Evolutionary conservation across 345 rosid species (phyloP).

Genomic region (Passiflora organensis): DNA sequence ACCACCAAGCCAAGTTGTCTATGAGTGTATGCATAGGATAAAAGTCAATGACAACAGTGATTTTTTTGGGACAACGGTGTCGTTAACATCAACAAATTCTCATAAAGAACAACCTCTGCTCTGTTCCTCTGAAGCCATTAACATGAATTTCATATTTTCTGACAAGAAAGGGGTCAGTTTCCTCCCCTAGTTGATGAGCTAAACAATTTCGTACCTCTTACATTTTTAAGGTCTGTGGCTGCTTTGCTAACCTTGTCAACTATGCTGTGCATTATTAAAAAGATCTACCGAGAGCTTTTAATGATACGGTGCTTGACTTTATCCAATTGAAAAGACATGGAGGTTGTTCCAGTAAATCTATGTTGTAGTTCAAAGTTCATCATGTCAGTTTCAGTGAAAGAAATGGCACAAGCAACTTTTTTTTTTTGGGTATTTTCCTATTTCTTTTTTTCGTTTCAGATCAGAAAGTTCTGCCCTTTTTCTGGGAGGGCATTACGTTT

Average conservation of each 20-base stretch:
- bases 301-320: neutral
- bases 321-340: too few relatives aligned
- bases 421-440: too few relatives aligned
- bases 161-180: neutral
- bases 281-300: neutral
- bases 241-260: neutral
- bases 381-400: too few relatives aligned
- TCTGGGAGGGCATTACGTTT: too few relatives aligned
- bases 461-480: too few relatives aligned
- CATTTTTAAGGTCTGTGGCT: neutral
- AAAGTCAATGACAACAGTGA: neutral
- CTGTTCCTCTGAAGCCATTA: neutral
- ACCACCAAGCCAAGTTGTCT: constrained; percentile 13
- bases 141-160: neutral
- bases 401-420: too few relatives aligned
- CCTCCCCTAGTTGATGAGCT: neutral
- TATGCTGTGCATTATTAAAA: neutral
- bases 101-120: neutral
- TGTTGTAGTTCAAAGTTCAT: too few relatives aligned
- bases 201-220: constrained; percentile 12
- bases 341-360: too few relatives aligned
- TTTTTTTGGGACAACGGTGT: neutral
- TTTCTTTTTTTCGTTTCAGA: too few relatives aligned
- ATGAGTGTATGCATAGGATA: neutral
- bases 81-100: too few relatives aligned